These are phyloP conservation scores for Penicillium cataractarum DNA, from an alignment of 495 filamentous ascomycete species.

Conservation along the genomic window DNA sequence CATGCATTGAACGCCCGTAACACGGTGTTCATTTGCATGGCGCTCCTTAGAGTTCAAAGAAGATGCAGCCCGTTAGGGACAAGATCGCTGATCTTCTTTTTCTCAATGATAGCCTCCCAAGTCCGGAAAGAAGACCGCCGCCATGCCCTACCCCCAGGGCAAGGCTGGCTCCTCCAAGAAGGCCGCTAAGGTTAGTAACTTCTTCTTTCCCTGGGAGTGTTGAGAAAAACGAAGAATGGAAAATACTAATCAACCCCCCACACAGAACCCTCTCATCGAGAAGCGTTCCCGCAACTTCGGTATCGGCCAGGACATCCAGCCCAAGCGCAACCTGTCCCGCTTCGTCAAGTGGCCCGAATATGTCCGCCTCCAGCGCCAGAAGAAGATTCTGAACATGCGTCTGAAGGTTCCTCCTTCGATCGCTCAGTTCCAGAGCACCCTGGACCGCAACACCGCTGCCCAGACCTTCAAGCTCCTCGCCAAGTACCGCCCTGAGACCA, in stretches of 20 bases:
- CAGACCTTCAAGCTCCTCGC: constrained; percentile 98
- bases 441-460: constrained; percentile 97
- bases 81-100: constrained; percentile 89
- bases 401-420: constrained; percentile 98
- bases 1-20: constrained; percentile 60
- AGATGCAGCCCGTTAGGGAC: constrained; percentile 77
- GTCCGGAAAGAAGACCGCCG: constrained; percentile 91
- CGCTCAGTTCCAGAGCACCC: constrained; percentile 94
- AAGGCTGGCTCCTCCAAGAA: constrained; percentile 93
- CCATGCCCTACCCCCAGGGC: constrained; percentile 92
- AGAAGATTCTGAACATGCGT: constrained; percentile 98
- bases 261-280: constrained; percentile 99
- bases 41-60: constrained; percentile 92
- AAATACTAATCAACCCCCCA: constrained; percentile 21
- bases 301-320: constrained; percentile 99
- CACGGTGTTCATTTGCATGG: constrained; percentile 52
- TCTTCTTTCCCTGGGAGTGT: constrained; percentile 22
- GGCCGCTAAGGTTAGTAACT: constrained; percentile 79
- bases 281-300: constrained; percentile 97
- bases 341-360: constrained; percentile 99
- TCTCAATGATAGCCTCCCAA: constrained; percentile 99
- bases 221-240: constrained; percentile 24
- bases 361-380: constrained; percentile 98
- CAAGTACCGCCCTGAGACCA: constrained; percentile 99
- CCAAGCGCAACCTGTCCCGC: constrained; percentile 93